A percentile compares a stretch with the other conserved stretches of the same genome.
These are phyloP conservation scores for Blastobotrys elegans DNA, from an alignment of 1,139 yeast species.

Conservation along the genomic window DNA sequence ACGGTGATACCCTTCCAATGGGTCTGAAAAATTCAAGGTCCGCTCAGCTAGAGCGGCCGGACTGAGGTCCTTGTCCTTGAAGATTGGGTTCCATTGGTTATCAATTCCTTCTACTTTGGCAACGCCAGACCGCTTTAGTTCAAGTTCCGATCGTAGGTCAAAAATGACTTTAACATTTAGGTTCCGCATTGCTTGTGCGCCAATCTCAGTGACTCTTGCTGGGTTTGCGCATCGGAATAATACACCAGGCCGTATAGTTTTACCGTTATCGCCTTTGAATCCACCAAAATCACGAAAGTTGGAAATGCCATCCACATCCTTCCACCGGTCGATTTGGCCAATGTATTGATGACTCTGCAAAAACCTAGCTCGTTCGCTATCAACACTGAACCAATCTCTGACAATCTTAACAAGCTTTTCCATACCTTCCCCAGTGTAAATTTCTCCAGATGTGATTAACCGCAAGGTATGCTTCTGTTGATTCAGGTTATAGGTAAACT, in stretches of 20 bases:
- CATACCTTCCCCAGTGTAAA: constrained; percentile 65
- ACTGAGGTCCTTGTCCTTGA: constrained; percentile 50
- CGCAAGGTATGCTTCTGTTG: constrained; percentile 54
- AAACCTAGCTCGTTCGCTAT: constrained; percentile 49
- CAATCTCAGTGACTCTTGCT: constrained; percentile 42
- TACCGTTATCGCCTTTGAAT: constrained; percentile 39
- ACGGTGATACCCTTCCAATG: constrained; percentile 58
- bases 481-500: constrained; percentile 52
- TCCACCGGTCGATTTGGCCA: constrained; percentile 50
- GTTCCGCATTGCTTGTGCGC: constrained; percentile 38
- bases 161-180: constrained; percentile 55
- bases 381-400: neutral
- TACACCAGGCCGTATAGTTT: constrained; percentile 47
- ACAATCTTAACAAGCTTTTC: too few species aligned
- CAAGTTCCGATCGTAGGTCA: constrained; percentile 66
- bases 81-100: constrained; percentile 59
- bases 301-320: constrained; percentile 56
- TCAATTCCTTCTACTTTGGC: constrained; percentile 39
- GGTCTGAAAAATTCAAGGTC: constrained; percentile 51
- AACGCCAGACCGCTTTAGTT: constrained; percentile 49
- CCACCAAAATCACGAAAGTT: constrained; percentile 85
- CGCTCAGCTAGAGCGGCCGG: constrained; percentile 62
- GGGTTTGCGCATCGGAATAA: constrained; percentile 64
- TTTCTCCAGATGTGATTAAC: constrained; percentile 68
- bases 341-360: constrained; percentile 37